Evolutionary conservation across 2,329 filamentous ascomycete genomes (phyloP).

Genomic region (Nigrospora osmanthi): DNA sequence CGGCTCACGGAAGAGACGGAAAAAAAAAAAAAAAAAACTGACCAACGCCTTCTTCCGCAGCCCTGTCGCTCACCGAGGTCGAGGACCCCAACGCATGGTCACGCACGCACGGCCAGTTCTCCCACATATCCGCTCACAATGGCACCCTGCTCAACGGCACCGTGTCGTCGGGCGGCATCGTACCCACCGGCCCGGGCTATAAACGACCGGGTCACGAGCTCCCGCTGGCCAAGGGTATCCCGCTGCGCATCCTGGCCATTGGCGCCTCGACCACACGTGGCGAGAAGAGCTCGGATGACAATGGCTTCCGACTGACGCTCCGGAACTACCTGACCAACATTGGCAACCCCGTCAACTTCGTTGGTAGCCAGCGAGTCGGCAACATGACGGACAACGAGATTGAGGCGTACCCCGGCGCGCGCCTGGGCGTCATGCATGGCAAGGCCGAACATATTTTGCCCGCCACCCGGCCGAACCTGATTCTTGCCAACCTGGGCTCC

Average conservation of each 20-base stretch:
- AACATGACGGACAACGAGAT: conserved; percentile 16
- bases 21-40: too few relatives aligned
- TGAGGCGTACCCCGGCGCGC: conserved; percentile 15
- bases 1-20: too few relatives aligned
- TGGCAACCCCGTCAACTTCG: conserved; percentile 16
- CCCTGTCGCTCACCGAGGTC: conserved; percentile 5
- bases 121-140: conserved; percentile 3
- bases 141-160: conserved; percentile 3
- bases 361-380: conserved; percentile 13
- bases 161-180: not conserved
- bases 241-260: conserved; percentile 16
- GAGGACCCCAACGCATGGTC: conserved; percentile 4
- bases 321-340: conserved; percentile 10
- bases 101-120: conserved; percentile 1
- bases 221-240: conserved; percentile 22
- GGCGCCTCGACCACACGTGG: conserved; percentile 16
- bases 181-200: conserved; percentile 4
- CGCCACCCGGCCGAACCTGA: conserved; percentile 12
- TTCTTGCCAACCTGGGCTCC: conserved; percentile 15
- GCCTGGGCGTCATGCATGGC: conserved; percentile 12
- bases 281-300: conserved; percentile 13
- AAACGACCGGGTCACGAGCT: conserved; percentile 5
- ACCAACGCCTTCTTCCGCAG: not conserved
- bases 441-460: conserved; percentile 13
- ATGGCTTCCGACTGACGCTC: conserved; percentile 15